Conservation (phyloP, 2,329 filamentous ascomycete species). For the Didymella pinodella region DNA sequence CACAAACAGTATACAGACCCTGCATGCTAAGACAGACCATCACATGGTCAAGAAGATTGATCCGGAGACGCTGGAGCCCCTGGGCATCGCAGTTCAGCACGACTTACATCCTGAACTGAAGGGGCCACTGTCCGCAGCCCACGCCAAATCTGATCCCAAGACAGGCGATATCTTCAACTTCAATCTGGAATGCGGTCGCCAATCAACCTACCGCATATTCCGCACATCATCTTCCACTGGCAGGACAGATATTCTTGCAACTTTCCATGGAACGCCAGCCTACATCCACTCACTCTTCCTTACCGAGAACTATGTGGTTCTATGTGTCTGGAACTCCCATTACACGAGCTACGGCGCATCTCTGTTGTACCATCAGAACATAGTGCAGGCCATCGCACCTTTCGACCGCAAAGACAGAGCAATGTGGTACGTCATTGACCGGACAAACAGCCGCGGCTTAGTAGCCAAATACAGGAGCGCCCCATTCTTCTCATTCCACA, state of each 20-base stretch:
- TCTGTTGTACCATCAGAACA: slow-evolving; percentile 70
- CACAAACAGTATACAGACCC: slow-evolving; percentile 54
- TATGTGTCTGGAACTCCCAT: slow-evolving; percentile 76
- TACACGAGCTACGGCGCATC: slow-evolving; percentile 65
- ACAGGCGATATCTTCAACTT: slow-evolving; percentile 84
- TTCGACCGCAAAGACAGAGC: slow-evolving; percentile 66
- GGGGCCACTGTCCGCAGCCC: slow-evolving; percentile 73
- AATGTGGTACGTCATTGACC: slow-evolving; percentile 79
- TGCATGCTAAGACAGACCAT: slow-evolving; percentile 69
- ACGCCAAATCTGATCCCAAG: slow-evolving; percentile 73
- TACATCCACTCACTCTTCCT: slow-evolving; percentile 88
- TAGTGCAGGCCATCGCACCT: slow-evolving; percentile 71
- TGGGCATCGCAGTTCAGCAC: slow-evolving; percentile 68
- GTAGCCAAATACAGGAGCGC: slow-evolving; percentile 73
- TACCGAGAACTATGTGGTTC: slow-evolving; percentile 72
- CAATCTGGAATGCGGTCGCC: slow-evolving; percentile 71
- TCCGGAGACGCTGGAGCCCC: slow-evolving; percentile 74
- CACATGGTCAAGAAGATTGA: slow-evolving; percentile 68
- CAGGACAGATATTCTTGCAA: slow-evolving; percentile 74
- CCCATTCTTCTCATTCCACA: slow-evolving; percentile 81
- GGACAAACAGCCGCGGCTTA: slow-evolving; percentile 67
- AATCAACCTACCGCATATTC: slow-evolving; percentile 73
- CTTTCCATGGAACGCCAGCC: slow-evolving; percentile 65
- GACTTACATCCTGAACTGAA: slow-evolving; percentile 72
- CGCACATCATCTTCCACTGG: slow-evolving; percentile 68